A percentile compares a stretch with the other conserved stretches of the same genome.
phyloP scores from a whole-genome alignment of 495 filamentous ascomycete genomes.

The Aspergillus olivimuriae region DNA sequence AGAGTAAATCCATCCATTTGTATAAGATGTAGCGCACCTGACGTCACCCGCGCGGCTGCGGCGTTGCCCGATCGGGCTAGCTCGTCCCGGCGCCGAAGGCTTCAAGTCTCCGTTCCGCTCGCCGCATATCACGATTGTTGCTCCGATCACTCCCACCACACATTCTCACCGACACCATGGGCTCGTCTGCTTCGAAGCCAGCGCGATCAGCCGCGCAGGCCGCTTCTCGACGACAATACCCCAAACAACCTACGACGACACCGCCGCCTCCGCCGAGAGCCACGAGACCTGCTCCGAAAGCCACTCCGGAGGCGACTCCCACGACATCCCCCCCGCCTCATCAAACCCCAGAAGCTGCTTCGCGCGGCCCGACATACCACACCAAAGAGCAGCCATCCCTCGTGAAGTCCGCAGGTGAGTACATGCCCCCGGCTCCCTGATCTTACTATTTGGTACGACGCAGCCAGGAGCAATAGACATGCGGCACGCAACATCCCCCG shows the following conservation, averaged over 20 bases:
- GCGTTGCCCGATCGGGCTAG: constrained; percentile 13
- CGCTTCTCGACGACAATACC: constrained; percentile 50
- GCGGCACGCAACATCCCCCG: too few relatives aligned
- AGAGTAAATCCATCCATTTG: not conserved
- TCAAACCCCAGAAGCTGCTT: constrained; percentile 15
- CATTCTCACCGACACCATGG: constrained; percentile 38
- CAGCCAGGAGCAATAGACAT: too few relatives aligned
- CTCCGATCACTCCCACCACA: not conserved
- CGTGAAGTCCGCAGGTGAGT: constrained; percentile 30
- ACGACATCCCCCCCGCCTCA: constrained; percentile 8
- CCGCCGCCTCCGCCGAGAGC: constrained; percentile 21
- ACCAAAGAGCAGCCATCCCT: constrained; percentile 30
- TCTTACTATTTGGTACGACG: too few relatives aligned
- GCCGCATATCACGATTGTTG: not conserved
- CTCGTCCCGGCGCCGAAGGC: constrained; percentile 1
- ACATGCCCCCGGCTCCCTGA: too few relatives aligned
- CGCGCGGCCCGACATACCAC: constrained; percentile 34
- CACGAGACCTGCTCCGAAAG: constrained; percentile 27
- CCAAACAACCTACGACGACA: constrained; percentile 37
- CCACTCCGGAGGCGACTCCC: constrained; percentile 13
- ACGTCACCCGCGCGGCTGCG: constrained; percentile 17
- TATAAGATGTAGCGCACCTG: not conserved
- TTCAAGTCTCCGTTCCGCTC: constrained; percentile 3
- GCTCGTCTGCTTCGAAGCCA: constrained; percentile 57
- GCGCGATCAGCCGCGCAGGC: constrained; percentile 46